phyloP scores from a whole-genome alignment of 176 grass and related monocot genomes.

The Thalia dealbata region DNA sequence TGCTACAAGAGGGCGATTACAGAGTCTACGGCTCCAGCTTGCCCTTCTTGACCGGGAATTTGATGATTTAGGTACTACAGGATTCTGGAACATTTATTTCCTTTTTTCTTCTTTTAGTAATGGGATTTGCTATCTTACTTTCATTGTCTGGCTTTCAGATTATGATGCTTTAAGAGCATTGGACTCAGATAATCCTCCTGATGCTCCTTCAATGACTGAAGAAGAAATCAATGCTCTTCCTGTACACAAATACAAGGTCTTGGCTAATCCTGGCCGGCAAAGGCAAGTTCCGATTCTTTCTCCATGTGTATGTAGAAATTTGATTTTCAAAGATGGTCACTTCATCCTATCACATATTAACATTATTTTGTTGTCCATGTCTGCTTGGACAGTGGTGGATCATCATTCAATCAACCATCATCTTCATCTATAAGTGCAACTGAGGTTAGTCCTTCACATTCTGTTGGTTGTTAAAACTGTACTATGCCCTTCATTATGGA shows the following conservation, averaged over 20 bases:
- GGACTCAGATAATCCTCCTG: conserved; percentile 61
- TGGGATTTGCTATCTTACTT: neutral
- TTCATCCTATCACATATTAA: neutral
- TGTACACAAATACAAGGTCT: conserved; percentile 78
- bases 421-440: conserved; percentile 31
- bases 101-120: neutral
- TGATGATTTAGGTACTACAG: conserved; percentile 75
- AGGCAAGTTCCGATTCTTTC: conserved; percentile 38
- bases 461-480: neutral
- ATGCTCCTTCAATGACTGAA: conserved; percentile 81
- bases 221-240: conserved; percentile 97
- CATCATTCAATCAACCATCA: conserved; percentile 24
- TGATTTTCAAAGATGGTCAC: neutral
- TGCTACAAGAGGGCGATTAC: conserved; percentile 64
- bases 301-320: neutral
- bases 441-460: conserved; percentile 55
- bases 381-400: conserved; percentile 36
- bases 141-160: conserved; percentile 41
- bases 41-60: conserved; percentile 89
- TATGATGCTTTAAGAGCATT: conserved; percentile 85
- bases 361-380: neutral
- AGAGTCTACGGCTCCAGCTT: conserved; percentile 84
- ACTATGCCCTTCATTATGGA: neutral
- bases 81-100: neutral
- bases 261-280: conserved; percentile 27